Evolutionary conservation across 2,329 filamentous ascomycete genomes (phyloP).

Genomic region (Penicillium sp.): DNA sequence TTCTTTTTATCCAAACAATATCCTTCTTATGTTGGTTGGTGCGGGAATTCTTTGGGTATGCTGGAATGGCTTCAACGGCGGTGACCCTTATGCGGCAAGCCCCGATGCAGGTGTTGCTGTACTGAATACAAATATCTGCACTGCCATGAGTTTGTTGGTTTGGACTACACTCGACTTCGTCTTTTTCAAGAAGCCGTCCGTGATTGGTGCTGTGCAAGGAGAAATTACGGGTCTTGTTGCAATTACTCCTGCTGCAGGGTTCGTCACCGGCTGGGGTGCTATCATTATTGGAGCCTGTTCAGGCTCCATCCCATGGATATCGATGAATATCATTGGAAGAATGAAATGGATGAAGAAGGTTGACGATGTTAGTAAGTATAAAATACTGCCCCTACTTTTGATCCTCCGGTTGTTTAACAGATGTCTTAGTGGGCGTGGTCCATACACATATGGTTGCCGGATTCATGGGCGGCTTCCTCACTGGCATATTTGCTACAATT

Average conservation of each 20-base stretch:
- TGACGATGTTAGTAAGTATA: neutral
- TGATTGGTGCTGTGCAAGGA: constrained; percentile 53
- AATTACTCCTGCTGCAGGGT: constrained; percentile 54
- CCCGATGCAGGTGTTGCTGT: constrained; percentile 54
- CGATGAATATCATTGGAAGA: neutral
- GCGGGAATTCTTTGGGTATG: constrained; percentile 55
- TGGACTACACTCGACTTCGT: constrained; percentile 49
- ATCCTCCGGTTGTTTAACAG: neutral
- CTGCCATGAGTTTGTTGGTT: constrained; percentile 49
- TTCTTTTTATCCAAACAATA: neutral
- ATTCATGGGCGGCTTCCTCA: constrained; percentile 47
- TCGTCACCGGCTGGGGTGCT: constrained; percentile 54
- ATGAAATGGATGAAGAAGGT: neutral
- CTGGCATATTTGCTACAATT: constrained; percentile 49
- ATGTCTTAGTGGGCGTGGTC: constrained; percentile 37
- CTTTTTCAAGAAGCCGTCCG: constrained; percentile 49
- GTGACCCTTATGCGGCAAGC: constrained; percentile 53
- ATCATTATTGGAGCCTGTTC: constrained; percentile 48
- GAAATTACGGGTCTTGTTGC: constrained; percentile 56
- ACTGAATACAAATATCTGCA: constrained; percentile 53
- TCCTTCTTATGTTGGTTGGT: constrained; percentile 31
- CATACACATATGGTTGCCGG: constrained; percentile 53
- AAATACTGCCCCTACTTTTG: too few relatives aligned
- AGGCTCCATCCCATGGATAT: neutral
- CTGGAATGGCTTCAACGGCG: constrained; percentile 57